Percentiles rank a stretch among this genome's conserved stretches.
These are phyloP conservation scores for Phytophthora sojae DNA, from an alignment of 352 stramenopile species.

Conservation along the genomic window DNA sequence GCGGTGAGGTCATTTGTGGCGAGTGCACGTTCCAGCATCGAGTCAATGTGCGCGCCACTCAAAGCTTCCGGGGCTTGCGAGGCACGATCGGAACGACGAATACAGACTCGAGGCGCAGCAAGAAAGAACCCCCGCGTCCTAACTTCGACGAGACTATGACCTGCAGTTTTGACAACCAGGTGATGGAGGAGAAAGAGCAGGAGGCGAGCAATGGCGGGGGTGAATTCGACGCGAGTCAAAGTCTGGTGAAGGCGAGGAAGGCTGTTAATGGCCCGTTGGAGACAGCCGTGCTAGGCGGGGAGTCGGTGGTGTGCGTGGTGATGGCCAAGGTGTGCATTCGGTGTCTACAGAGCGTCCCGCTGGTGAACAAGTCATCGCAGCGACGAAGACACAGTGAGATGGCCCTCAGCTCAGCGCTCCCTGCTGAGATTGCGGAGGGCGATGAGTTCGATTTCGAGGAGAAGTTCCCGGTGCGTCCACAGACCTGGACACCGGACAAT, in stretches of 20 bases:
- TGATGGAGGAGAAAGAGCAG: conserved; percentile 1
- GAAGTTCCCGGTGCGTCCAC: conserved; percentile 22
- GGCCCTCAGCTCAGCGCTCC: conserved; percentile 8
- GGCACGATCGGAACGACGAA: conserved; percentile 26
- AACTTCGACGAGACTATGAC: conserved; percentile 45
- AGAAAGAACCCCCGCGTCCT: conserved; percentile 1
- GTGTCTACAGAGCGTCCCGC: conserved; percentile 59
- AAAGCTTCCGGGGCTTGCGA: conserved; percentile 35
- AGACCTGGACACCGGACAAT: conserved; percentile 35
- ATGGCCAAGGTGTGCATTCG: conserved; percentile 69
- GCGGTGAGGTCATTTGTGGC: conserved; percentile 70
- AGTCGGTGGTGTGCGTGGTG: conserved; percentile 48
- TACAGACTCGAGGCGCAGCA: conserved; percentile 13
- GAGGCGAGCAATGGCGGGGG: conserved; percentile 14
- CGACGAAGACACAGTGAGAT: conserved; percentile 35
- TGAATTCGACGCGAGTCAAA: conserved; percentile 33
- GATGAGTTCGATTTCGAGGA: conserved; percentile 11
- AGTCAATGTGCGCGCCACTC: conserved; percentile 49
- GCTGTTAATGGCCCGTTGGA: conserved; percentile 30
- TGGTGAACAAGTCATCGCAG: conserved; percentile 41
- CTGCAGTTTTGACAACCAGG: conserved; percentile 41
- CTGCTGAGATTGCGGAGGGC: conserved; percentile 1
- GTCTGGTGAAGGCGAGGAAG: conserved; percentile 38
- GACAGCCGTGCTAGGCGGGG: conserved; percentile 31
- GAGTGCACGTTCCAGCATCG: conserved; percentile 56